A percentile compares a stretch with the other conserved stretches of the same genome.
Conservation (phyloP, 2,329 filamentous ascomycete species). For the Scytalidium sp. region DNA sequence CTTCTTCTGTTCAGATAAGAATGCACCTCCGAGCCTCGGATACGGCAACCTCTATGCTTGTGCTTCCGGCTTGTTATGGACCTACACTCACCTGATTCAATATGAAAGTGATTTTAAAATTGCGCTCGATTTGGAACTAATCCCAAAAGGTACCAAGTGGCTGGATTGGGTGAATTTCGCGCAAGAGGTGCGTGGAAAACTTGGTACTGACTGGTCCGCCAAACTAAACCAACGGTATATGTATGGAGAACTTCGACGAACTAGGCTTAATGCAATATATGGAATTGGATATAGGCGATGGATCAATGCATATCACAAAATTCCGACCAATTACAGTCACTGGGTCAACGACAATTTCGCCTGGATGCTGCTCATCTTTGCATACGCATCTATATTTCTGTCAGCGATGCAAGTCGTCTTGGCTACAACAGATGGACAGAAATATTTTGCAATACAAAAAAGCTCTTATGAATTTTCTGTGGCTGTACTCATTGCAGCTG, state of each 20-base stretch:
- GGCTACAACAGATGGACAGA: too few relatives aligned
- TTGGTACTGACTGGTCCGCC: slow-evolving; percentile 11
- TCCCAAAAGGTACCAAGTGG: slow-evolving; percentile 18
- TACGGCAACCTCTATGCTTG: background rate
- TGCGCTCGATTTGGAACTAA: slow-evolving; percentile 24
- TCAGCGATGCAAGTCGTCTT: slow-evolving; percentile 49
- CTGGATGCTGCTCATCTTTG: slow-evolving; percentile 35
- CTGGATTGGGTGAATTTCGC: slow-evolving; percentile 23
- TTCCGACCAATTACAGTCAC: slow-evolving; percentile 29
- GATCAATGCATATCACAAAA: slow-evolving; percentile 9
- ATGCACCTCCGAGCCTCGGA: background rate
- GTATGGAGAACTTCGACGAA: slow-evolving; percentile 32
- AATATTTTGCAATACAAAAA: too few relatives aligned
- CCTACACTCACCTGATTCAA: slow-evolving; percentile 29
- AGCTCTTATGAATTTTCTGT: too few relatives aligned
- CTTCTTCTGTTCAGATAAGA: slow-evolving; percentile 3
- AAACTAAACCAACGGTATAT: slow-evolving; percentile 26
- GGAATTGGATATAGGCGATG: slow-evolving; percentile 4
- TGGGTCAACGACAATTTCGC: slow-evolving; percentile 42
- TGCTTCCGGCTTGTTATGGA: slow-evolving; percentile 30
- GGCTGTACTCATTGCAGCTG: too few relatives aligned
- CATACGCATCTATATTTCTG: slow-evolving; percentile 42
- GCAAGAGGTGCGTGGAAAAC: slow-evolving; percentile 6
- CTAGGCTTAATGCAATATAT: slow-evolving; percentile 25
- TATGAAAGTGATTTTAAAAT: slow-evolving; percentile 34